Evolutionary conservation across 2,329 filamentous ascomycete genomes (phyloP), one percentile per base, ranked within the genome.

Genomic region (Fusarium abutilonis): DNA sequence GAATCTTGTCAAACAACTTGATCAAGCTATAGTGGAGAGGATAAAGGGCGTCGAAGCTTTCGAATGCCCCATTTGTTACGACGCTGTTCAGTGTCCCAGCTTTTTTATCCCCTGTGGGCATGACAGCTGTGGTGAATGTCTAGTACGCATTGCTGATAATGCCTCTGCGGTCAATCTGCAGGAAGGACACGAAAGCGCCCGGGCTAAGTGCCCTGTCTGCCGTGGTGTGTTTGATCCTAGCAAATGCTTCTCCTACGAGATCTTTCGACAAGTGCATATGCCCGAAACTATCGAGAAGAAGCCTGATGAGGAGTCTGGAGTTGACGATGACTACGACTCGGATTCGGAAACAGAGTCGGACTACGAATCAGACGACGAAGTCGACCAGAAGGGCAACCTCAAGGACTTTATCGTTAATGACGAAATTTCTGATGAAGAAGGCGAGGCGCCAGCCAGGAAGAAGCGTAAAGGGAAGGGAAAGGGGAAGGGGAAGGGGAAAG

Each of bases 21-120:
- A 79, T 6, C 66, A 74, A 1, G 79, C 85, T 14, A 89, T 92
- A 11, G 81, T 96, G 15, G 71, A 79, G n/a, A 86, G 91, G 7
- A 82, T 95, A 71, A 89, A 79, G 65, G 72, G 70, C 2, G 72
- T 74, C 1, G 80, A 86, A 1, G 83, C 80, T 3, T 91, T 94
- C 45, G 89, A 93, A 72, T 96, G 93, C 70, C 91, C 91, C 0
- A 87, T 95, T 17, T 97, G 93, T 73, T 88, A 90, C 56, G 93
- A 97, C 69, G 87, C 82, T 3, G 86, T 89, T 7, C 81, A 84
- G 13, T 93, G 93, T 60, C 90, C 91, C 0, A 85, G 85, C 4
- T 91, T 96, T 62, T 89, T 93, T 73, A 81, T 92, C 47, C 92
- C 92, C 1, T 97, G 93, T 70, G 93, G 93, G 2, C 93, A 97